These are phyloP conservation scores for Nymphaea colorata DNA, from an alignment of 164 flowering plant genomes.

Conservation along the genomic window DNA sequence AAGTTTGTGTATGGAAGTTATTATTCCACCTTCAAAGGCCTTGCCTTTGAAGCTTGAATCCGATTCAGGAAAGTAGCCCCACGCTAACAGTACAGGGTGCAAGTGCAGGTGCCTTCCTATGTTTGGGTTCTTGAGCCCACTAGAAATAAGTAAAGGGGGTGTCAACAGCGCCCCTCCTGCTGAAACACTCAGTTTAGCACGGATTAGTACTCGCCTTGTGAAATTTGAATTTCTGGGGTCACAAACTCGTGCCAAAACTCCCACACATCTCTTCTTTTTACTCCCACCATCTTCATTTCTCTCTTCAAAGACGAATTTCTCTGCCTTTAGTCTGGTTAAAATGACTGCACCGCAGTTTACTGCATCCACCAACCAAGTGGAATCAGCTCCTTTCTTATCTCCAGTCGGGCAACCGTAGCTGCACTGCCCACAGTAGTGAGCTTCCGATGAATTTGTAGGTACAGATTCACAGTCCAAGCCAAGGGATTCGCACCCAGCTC, in stretches of 20 bases:
- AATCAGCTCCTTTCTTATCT: conserved; percentile 53
- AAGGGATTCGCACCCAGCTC: conserved; percentile 57
- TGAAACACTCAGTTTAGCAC: conserved; percentile 55
- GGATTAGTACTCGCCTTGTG: conserved; percentile 32
- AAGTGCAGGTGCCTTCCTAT: conserved; percentile 37
- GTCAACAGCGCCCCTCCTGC: conserved; percentile 68
- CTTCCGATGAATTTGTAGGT: conserved; percentile 47
- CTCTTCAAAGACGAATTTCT: conserved; percentile 38
- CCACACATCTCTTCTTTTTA: conserved; percentile 35
- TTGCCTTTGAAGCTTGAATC: conserved; percentile 17
- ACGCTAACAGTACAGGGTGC: conserved; percentile 29
- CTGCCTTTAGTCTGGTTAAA: conserved; percentile 61
- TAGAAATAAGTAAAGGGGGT: conserved; percentile 58
- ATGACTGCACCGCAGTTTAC: conserved; percentile 56
- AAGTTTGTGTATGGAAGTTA: conserved; percentile 26
- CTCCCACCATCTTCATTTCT: conserved; percentile 13
- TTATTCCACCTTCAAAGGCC: conserved; percentile 28
- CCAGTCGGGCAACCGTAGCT: conserved; percentile 50
- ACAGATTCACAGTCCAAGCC: conserved; percentile 40
- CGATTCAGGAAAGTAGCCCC: conserved; percentile 35
- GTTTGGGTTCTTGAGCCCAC: conserved; percentile 39
- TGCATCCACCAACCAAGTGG: conserved; percentile 76
- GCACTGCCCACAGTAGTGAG: conserved; percentile 63
- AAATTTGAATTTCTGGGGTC: conserved; percentile 14
- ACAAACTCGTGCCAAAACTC: conserved; percentile 30